These are phyloP conservation scores for Rhodotorula sp. DNA, from an alignment of 1,284 basidiomycete genomes.

Conservation along the genomic window DNA sequence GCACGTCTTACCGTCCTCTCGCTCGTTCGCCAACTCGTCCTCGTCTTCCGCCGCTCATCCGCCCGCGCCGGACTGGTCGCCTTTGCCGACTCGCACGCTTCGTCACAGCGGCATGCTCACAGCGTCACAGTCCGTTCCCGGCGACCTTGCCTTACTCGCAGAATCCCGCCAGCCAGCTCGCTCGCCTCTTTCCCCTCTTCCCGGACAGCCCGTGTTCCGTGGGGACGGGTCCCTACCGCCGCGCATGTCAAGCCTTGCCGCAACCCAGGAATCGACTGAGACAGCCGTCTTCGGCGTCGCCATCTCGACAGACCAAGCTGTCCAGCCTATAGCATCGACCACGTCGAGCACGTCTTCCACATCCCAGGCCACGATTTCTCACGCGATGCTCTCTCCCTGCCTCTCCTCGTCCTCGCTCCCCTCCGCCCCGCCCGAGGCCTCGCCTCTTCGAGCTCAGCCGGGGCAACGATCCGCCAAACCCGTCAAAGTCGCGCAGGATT, in stretches of 20 bases:
- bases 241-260: background rate
- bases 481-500: background rate
- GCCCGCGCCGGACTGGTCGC: background rate
- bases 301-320: constrained; percentile 3
- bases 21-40: background rate
- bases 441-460: background rate
- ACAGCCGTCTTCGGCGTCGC: constrained; percentile 17
- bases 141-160: background rate
- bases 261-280: background rate
- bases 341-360: background rate
- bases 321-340: background rate
- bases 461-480: background rate
- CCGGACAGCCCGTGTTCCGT: background rate
- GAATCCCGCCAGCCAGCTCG: background rate
- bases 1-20: background rate
- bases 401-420: background rate
- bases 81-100: background rate
- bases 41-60: background rate
- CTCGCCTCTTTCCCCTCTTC: background rate
- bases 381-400: background rate
- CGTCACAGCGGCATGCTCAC: background rate
- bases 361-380: too few relatives aligned
- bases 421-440: background rate
- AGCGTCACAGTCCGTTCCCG: background rate
- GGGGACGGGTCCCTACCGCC: background rate